Evolutionary conservation across 371 early-diverging fungal genomes (phyloP), one percentile per base, ranked within the genome.

Genomic region (Choanephora cucurbitarum): DNA sequence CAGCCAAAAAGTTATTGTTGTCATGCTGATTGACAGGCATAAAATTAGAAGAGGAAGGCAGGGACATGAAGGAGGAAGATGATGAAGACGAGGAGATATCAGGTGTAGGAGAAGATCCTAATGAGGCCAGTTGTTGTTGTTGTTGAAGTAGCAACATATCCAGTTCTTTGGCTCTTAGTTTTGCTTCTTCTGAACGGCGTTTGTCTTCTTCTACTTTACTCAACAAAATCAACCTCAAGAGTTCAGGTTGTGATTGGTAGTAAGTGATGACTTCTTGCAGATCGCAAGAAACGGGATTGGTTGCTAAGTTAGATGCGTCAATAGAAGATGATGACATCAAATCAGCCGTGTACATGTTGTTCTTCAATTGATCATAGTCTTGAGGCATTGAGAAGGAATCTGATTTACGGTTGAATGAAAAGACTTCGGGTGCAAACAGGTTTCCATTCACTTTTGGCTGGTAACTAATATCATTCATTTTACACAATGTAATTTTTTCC

Each of bases 171-270:
- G 75, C 73, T 39, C 70, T 59, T 23, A 84, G 64, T 50, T 65
- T 66, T 6, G 79, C 79, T 60, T 78, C 79, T 57, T 75, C 79
- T 7, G 73, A 51, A 52, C 77, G 69, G 34, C 86, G 79, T 49
- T 81, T 80, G 50, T 86, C 86, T 62, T 86, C 86, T 57, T 86
- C 82, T 2, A 83, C 81, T 65, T 84, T 86, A 51, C 83, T 82
- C 11, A 76, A 52, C 40, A 86, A 69, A 49, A 86, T 86, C 39
- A 86, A 49, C 8, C 73, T 75, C 11, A 86, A 62, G 14, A 86
- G 69, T 15, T 86, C 86, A 28, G 84, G 86, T 42, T 86, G 82
- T 5, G 75, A 69, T 33, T 75, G 69, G 49, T 82, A 86, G 23
- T 79, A 79, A 7, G 77, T 55, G 32, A 83, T 65, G 40, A 83